Evolutionary conservation across 1,284 basidiomycete species (phyloP).

Genomic region (Sporisorium exsertum): DNA sequence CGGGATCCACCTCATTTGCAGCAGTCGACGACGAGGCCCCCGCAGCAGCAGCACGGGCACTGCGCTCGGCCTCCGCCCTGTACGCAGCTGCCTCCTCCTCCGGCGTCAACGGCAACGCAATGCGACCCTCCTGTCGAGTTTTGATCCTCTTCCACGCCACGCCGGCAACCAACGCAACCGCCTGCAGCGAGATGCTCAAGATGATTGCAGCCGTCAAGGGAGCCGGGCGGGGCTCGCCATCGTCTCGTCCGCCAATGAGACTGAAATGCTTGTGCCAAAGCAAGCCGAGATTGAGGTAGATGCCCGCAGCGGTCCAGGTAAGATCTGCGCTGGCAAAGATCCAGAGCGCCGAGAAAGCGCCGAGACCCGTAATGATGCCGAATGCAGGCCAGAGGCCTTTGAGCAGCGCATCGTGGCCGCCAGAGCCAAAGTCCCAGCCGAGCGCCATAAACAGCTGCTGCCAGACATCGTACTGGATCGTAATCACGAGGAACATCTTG

Average conservation of each 20-base stretch:
- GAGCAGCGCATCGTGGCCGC: slow-evolving; percentile 34
- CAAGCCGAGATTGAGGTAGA: slow-evolving; percentile 57
- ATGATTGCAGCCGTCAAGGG: slow-evolving; percentile 57
- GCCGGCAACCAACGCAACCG: slow-evolving; percentile 49
- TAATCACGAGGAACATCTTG: slow-evolving; percentile 72
- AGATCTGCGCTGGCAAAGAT: slow-evolving; percentile 61
- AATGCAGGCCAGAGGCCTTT: slow-evolving; percentile 60
- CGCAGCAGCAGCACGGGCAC: slow-evolving; percentile 23
- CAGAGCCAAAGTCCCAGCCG: slow-evolving; percentile 69
- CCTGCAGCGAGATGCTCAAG: slow-evolving; percentile 50
- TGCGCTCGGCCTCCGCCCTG: slow-evolving; percentile 39
- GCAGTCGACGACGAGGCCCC: slow-evolving; percentile 1
- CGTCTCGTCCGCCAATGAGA: slow-evolving; percentile 36
- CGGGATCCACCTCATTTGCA: neutral
- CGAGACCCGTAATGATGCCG: slow-evolving; percentile 49
- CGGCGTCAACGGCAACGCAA: slow-evolving; percentile 46
- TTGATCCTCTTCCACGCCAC: slow-evolving; percentile 56
- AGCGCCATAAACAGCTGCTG: slow-evolving; percentile 72
- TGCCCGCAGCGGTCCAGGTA: slow-evolving; percentile 55
- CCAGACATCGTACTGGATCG: slow-evolving; percentile 71
- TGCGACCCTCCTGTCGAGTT: slow-evolving; percentile 50
- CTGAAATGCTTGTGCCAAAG: slow-evolving; percentile 56
- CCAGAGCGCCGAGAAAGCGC: slow-evolving; percentile 56
- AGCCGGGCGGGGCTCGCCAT: slow-evolving; percentile 48
- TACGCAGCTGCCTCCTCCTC: slow-evolving; percentile 52